Evolutionary conservation across 352 stramenopile genomes (phyloP).

Genomic region (Globisporangium canariense): DNA sequence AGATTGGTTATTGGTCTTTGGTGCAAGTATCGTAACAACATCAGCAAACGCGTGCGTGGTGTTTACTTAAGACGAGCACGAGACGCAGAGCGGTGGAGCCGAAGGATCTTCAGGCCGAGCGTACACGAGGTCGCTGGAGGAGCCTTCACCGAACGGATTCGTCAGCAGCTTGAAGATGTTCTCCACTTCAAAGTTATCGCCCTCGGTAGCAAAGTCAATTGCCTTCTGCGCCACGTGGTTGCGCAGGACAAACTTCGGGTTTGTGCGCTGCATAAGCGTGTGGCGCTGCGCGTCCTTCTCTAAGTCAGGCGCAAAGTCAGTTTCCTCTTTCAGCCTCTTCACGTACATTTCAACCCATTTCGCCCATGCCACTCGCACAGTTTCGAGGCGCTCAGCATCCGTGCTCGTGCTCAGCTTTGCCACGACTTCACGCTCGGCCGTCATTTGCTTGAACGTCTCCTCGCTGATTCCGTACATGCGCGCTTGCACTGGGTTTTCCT

Average conservation of each 20-base stretch:
- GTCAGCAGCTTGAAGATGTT: constrained; percentile 72
- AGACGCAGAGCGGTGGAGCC: constrained; percentile 61
- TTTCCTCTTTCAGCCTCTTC: constrained; percentile 40
- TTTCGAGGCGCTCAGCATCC: constrained; percentile 39
- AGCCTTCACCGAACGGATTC: constrained; percentile 61
- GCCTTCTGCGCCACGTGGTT: constrained; percentile 89
- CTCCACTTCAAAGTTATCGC: constrained; percentile 60
- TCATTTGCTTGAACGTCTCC: constrained; percentile 53
- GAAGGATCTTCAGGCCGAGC: constrained; percentile 49
- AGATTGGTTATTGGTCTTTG: not conserved
- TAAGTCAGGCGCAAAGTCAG: constrained; percentile 27
- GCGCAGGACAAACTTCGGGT: constrained; percentile 83
- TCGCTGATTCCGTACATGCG: constrained; percentile 74
- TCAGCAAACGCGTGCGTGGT: not conserved
- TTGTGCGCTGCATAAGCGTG: constrained; percentile 54
- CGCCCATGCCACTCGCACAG: constrained; percentile 45
- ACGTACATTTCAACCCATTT: constrained; percentile 61
- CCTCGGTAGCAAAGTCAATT: constrained; percentile 74
- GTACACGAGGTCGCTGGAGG: constrained; percentile 39
- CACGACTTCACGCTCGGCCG: constrained; percentile 38
- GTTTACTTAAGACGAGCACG: constrained; percentile 66
- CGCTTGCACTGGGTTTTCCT: constrained; percentile 58
- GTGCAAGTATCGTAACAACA: not conserved
- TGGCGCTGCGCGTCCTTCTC: constrained; percentile 35
- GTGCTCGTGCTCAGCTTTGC: constrained; percentile 41